phyloP scores from a whole-genome alignment of 371 early-diverging fungal species.

The Capillidium heterosporum region DNA sequence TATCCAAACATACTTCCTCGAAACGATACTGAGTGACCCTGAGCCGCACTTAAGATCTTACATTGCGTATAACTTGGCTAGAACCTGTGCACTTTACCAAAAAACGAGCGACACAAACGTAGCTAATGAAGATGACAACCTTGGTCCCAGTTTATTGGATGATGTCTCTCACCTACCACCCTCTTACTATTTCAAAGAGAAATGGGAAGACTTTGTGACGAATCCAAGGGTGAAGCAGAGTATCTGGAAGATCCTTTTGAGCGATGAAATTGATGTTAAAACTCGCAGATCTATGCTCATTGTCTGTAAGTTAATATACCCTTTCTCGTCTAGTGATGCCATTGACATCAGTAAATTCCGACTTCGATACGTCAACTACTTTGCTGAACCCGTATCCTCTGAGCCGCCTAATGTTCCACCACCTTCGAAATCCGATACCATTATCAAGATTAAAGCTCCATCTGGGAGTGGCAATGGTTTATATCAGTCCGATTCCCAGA shows the following conservation, averaged over 20 bases:
- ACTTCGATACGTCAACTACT: too few relatives aligned
- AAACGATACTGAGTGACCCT: conserved; percentile 34
- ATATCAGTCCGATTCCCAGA: too few relatives aligned
- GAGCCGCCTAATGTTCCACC: too few relatives aligned
- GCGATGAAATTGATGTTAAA: background rate
- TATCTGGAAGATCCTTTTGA: background rate
- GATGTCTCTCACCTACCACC: background rate
- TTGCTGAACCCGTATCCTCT: too few relatives aligned
- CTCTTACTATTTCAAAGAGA: background rate
- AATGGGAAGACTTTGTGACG: background rate
- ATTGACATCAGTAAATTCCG: background rate
- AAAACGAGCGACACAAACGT: background rate
- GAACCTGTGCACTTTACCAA: background rate
- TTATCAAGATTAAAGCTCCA: too few relatives aligned
- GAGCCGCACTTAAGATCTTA: conserved; percentile 29
- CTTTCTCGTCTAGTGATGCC: background rate
- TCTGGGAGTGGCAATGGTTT: too few relatives aligned
- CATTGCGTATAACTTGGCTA: conserved; percentile 10
- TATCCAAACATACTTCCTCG: conserved; percentile 26
- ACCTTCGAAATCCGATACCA: too few relatives aligned
- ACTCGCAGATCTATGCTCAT: background rate
- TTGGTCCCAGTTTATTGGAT: background rate
- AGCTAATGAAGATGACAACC: background rate
- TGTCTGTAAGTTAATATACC: background rate
- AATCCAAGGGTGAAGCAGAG: background rate